A percentile compares a stretch with the other conserved stretches of the same genome.
phyloP scores from a whole-genome alignment of 1,139 yeast genomes.

The Nadsonia commutata region DNA sequence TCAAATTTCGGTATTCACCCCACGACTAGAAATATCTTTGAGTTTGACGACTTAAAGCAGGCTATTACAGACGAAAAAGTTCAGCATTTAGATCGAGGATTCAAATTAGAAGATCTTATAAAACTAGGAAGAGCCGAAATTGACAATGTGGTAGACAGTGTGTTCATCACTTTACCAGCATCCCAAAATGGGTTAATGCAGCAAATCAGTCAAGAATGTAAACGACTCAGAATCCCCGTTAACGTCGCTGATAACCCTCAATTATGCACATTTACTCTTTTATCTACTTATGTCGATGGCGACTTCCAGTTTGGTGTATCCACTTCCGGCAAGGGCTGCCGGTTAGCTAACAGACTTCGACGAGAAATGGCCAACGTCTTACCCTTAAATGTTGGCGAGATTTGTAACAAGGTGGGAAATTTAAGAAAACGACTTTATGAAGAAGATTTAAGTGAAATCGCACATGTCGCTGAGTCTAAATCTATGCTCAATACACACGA shows the following conservation, averaged over 20 bases:
- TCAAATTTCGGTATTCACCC: neutral
- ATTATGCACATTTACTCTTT: slow-evolving; percentile 57
- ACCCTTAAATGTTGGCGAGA: slow-evolving; percentile 55
- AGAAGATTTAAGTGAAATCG: slow-evolving; percentile 30
- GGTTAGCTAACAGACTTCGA: slow-evolving; percentile 64
- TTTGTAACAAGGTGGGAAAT: slow-evolving; percentile 55
- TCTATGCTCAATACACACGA: slow-evolving; percentile 5
- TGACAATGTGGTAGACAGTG: slow-evolving; percentile 53
- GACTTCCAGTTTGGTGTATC: slow-evolving; percentile 72
- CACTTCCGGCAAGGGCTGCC: slow-evolving; percentile 83
- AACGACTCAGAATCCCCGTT: slow-evolving; percentile 56
- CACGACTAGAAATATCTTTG: neutral
- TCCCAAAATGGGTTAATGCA: slow-evolving; percentile 21
- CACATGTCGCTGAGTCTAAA: slow-evolving; percentile 8
- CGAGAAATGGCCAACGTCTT: slow-evolving; percentile 54
- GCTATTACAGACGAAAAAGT: slow-evolving; percentile 3
- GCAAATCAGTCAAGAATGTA: slow-evolving; percentile 36
- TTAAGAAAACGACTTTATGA: slow-evolving; percentile 42
- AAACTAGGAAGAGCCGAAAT: slow-evolving; percentile 51
- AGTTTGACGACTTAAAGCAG: neutral
- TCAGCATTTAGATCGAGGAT: slow-evolving; percentile 21
- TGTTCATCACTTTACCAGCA: slow-evolving; percentile 42
- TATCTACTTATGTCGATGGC: slow-evolving; percentile 60
- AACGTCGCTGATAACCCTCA: slow-evolving; percentile 66
- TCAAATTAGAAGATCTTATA: slow-evolving; percentile 31